Percentiles rank a stretch among this genome's conserved stretches.
Conservation (phyloP, 2,329 filamentous ascomycete species). For the Chrysosporium keratinophilum region DNA sequence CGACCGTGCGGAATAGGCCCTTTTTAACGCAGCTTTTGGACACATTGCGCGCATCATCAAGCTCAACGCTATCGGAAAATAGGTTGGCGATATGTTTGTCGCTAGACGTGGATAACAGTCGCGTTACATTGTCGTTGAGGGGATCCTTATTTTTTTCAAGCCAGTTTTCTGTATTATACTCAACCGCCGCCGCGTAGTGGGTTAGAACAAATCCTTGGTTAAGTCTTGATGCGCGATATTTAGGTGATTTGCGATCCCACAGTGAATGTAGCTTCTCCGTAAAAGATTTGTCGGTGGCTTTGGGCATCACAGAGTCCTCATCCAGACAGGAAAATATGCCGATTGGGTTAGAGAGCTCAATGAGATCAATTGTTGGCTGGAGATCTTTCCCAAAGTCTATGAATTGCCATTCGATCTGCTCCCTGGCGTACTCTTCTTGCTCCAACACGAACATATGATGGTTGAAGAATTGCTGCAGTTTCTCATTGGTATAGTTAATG, state of each 20-base stretch:
- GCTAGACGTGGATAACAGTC: constrained; percentile 69
- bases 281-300: constrained; percentile 92
- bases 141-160: constrained; percentile 99
- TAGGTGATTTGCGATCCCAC: constrained; percentile 92
- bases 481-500: constrained; percentile 99
- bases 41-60: constrained; percentile 60
- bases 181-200: constrained; percentile 94
- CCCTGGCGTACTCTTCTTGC: constrained; percentile 92
- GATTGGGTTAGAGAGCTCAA: constrained; percentile 91
- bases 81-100: constrained; percentile 74
- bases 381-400: constrained; percentile 97
- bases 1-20: constrained; percentile 90
- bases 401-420: constrained; percentile 99
- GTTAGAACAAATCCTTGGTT: constrained; percentile 91
- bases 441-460: constrained; percentile 99
- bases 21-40: constrained; percentile 81
- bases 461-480: constrained; percentile 98
- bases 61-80: constrained; percentile 78
- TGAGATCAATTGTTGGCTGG: constrained; percentile 94
- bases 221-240: constrained; percentile 80
- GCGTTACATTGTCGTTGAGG: constrained; percentile 90
- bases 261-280: constrained; percentile 94
- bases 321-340: constrained; percentile 98
- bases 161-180: constrained; percentile 92
- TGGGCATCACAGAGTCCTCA: constrained; percentile 97